phyloP scores from a whole-genome alignment of 345 rosid genomes.

The Eucalyptus cloeziana region DNA sequence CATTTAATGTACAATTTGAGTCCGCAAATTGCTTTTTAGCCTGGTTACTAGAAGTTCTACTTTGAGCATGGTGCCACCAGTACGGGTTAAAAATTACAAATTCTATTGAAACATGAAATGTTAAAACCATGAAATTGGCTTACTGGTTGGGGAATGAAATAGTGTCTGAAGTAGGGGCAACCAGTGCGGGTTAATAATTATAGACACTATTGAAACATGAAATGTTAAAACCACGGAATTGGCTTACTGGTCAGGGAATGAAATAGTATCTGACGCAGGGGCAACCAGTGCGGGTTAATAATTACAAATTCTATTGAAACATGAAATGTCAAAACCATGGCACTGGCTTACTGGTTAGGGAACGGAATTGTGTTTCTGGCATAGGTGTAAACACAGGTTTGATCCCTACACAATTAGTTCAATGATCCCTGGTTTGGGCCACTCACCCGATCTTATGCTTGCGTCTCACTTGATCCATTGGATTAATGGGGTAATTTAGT shows the following conservation, averaged over 20 bases:
- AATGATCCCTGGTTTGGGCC: neutral
- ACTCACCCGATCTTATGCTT: neutral
- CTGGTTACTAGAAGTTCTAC: neutral
- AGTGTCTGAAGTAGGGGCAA: neutral
- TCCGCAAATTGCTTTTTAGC: neutral
- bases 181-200: neutral
- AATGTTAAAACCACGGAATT: neutral
- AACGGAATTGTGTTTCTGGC: neutral
- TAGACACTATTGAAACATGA: neutral
- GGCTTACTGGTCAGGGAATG: neutral
- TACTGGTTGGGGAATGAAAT: neutral
- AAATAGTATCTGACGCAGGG: neutral
- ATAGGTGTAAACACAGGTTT: neutral
- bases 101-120: neutral
- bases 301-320: neutral
- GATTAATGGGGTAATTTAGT: neutral
- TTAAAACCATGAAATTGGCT: neutral
- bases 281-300: neutral
- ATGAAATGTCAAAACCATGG: neutral
- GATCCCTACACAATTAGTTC: neutral
- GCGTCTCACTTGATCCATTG: neutral
- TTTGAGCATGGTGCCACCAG: neutral
- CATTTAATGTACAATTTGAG: neutral
- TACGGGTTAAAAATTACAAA: neutral
- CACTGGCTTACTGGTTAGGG: neutral